Percentiles rank a stretch among this genome's conserved stretches.
These are phyloP conservation scores for Toxoplasma gondii DNA, from an alignment of 169 alveolate genomes.

Conservation along the genomic window DNA sequence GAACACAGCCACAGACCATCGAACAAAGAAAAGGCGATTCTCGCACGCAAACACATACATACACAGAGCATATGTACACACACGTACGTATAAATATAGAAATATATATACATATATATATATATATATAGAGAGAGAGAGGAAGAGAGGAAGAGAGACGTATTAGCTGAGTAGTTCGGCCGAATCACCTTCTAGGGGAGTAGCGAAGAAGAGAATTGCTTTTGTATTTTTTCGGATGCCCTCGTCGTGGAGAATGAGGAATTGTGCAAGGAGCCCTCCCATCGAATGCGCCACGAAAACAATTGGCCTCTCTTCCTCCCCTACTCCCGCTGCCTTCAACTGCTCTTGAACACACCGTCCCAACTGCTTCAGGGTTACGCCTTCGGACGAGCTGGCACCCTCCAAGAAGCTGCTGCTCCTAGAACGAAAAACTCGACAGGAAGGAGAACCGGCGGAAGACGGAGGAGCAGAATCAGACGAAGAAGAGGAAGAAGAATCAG, in stretches of 20 bases:
- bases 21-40: not conserved
- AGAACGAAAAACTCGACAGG: not conserved
- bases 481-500: not conserved
- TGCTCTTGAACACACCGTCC: not conserved
- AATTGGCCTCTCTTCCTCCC: slow-evolving; percentile 6
- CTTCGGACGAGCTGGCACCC: not conserved
- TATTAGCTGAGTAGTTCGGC: not conserved
- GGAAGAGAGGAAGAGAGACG: not conserved
- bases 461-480: not conserved
- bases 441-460: not conserved
- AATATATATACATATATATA: too few species aligned
- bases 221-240: slow-evolving; percentile 6
- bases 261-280: slow-evolving; percentile 47
- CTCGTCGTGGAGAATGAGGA: not conserved
- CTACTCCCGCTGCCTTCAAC: slow-evolving; percentile 25
- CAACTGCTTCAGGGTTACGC: slow-evolving; percentile 4
- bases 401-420: not conserved
- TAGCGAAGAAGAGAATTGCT: slow-evolving; percentile 20
- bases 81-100: too few species aligned
- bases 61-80: not conserved
- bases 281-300: slow-evolving; percentile 53
- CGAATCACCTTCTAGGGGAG: slow-evolving; percentile 20
- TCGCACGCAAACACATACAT: not conserved
- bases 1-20: not conserved
- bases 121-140: not conserved